Evolutionary conservation across 169 alveolate species (phyloP).

Genomic region (Neospora caninum): DNA sequence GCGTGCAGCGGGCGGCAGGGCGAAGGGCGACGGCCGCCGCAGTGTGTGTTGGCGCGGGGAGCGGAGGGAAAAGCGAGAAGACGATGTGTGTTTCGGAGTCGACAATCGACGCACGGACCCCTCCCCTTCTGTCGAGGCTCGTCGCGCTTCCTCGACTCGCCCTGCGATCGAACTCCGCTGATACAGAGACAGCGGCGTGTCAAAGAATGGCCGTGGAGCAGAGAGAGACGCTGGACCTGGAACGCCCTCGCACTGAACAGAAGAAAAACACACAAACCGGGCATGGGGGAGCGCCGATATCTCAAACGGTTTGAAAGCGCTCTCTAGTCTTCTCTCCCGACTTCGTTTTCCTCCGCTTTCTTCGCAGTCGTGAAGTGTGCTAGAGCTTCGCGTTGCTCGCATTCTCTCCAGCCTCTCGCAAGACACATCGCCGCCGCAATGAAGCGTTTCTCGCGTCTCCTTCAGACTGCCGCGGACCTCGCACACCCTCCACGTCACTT

Average conservation of each 20-base stretch:
- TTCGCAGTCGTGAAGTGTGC: no score
- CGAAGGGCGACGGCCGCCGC: background rate
- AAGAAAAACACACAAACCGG: no score
- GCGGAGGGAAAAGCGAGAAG: background rate
- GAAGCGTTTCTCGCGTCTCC: no score
- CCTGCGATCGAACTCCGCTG: conserved; percentile 37
- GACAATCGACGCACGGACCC: background rate
- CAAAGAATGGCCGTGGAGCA: background rate
- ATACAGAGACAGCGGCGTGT: conserved; percentile 27
- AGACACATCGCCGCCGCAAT: no score
- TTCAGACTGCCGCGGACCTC: no score
- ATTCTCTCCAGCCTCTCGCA: no score
- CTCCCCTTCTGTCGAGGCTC: background rate
- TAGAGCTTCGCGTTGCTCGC: no score
- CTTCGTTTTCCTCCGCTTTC: no score
- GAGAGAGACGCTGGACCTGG: background rate
- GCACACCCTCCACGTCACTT: no score
- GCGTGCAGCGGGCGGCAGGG: background rate
- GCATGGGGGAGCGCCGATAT: background rate
- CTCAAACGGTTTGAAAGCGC: no score
- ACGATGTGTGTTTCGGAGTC: background rate
- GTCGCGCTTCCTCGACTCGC: conserved; percentile 18
- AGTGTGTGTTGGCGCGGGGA: background rate
- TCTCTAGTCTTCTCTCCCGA: no score
- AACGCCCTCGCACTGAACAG: background rate